phyloP scores from a whole-genome alignment of 1,139 yeast species.

The Suhomyces panamericanus region DNA sequence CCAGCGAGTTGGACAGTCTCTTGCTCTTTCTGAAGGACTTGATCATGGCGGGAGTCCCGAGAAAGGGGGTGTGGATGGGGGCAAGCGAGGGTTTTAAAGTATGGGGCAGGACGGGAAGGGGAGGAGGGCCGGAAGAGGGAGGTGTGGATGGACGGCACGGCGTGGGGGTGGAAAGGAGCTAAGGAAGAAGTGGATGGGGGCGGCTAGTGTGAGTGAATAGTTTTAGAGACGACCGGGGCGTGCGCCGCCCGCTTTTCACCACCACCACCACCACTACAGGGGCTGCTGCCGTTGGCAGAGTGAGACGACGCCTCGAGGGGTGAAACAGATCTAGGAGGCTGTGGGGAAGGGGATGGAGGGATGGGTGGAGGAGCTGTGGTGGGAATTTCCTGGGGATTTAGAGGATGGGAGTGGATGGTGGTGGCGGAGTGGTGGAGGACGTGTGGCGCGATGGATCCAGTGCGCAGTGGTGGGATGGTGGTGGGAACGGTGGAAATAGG shows the following conservation, averaged over 20 bases:
- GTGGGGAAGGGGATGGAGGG: not conserved
- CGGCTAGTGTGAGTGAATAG: not conserved
- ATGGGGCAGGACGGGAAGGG: not conserved
- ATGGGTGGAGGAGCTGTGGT: not conserved
- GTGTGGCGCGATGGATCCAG: too few species aligned
- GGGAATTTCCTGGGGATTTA: too few species aligned
- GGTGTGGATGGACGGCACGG: not conserved
- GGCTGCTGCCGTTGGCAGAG: not conserved
- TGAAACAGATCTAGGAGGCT: not conserved
- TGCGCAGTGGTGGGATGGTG: too few species aligned
- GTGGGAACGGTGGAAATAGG: too few species aligned
- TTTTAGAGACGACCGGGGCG: slow-evolving; percentile 6
- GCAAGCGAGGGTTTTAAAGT: not conserved
- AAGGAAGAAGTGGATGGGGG: not conserved
- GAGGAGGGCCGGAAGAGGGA: not conserved
- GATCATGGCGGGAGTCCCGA: slow-evolving; percentile 28
- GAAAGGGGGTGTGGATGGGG: not conserved
- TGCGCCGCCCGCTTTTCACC: slow-evolving; percentile 7
- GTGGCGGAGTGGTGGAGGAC: too few species aligned
- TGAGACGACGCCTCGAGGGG: slow-evolving; percentile 3
- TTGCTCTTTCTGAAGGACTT: slow-evolving; percentile 47
- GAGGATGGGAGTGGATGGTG: too few species aligned
- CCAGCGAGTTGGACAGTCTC: slow-evolving; percentile 40
- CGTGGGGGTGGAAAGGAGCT: not conserved
- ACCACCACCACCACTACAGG: not conserved